A percentile compares a stretch with the other conserved stretches of the same genome.
Evolutionary conservation across 768 basidiomycete species (phyloP).

Genomic region (Mycena polygramma): DNA sequence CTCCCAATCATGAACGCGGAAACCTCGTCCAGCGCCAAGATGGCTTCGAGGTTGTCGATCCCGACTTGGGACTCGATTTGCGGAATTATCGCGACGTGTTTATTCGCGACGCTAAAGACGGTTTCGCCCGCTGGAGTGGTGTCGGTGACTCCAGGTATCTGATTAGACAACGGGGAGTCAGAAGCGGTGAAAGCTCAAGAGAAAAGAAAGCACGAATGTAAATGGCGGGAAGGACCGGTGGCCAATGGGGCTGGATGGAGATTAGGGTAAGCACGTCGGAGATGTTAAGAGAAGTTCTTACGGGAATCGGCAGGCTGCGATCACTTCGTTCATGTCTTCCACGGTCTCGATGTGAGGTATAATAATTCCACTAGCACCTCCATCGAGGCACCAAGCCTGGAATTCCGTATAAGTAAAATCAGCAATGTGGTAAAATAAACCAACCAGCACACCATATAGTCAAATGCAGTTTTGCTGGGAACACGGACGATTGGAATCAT

Average conservation of each 20-base stretch:
- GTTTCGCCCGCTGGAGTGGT: constrained; percentile 6
- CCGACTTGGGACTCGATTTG: constrained; percentile 61
- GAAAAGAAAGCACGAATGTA: not conserved
- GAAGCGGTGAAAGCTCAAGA: not conserved
- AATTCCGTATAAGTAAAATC: not conserved
- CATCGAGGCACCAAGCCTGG: constrained; percentile 19
- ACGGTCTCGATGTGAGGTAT: constrained; percentile 14
- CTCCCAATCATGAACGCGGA: too few relatives aligned
- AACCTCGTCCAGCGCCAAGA: too few relatives aligned
- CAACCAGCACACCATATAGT: constrained; percentile 10
- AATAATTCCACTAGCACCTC: constrained; percentile 8
- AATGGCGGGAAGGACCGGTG: not conserved
- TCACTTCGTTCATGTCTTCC: not conserved
- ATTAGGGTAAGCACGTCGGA: too few relatives aligned
- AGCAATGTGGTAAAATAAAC: not conserved
- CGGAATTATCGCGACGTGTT: constrained; percentile 33
- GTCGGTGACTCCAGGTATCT: constrained; percentile 33
- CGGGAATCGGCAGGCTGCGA: constrained; percentile 15
- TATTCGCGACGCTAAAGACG: constrained; percentile 27
- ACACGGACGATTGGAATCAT: constrained; percentile 22
- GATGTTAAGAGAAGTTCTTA: not conserved
- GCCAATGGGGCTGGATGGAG: too few relatives aligned
- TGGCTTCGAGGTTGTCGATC: constrained; percentile 49
- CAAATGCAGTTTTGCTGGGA: constrained; percentile 18
- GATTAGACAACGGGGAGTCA: not conserved